Percentiles rank a stretch among this genome's conserved stretches.
Evolutionary conservation across 2,329 filamentous ascomycete genomes (phyloP).

Genomic region (Akanthomyces muscarius): DNA sequence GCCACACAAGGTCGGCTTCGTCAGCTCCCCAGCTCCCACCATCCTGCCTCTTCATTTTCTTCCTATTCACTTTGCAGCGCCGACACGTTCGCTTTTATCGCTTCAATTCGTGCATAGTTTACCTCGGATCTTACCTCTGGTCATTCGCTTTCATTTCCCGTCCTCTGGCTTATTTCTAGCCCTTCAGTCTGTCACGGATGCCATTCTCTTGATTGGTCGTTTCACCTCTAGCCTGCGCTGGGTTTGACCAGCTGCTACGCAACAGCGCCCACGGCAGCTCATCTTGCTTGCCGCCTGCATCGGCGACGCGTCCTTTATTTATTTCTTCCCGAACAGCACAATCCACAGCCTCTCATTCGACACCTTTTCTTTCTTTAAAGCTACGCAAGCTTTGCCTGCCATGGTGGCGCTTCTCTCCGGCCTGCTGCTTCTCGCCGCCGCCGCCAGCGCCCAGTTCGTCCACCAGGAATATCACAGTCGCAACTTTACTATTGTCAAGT

Average conservation of each 20-base stretch:
- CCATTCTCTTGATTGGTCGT: not conserved
- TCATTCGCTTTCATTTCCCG: not conserved
- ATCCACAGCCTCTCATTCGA: not conserved
- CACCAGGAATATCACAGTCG: slow-evolving; percentile 27
- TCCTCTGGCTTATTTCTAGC: not conserved
- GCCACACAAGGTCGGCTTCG: not conserved
- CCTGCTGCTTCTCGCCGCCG: slow-evolving; percentile 21
- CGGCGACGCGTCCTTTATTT: not conserved
- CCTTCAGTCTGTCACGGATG: not conserved
- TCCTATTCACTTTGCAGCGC: not conserved
- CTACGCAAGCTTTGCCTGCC: not conserved
- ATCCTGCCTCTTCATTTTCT: not conserved
- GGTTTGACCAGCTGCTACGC: not conserved
- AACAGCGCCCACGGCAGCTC: not conserved
- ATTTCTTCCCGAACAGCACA: not conserved
- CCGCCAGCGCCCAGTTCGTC: slow-evolving; percentile 32
- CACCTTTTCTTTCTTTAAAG: not conserved
- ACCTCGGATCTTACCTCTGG: not conserved
- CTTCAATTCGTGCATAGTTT: not conserved
- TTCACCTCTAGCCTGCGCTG: not conserved
- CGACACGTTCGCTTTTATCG: not conserved
- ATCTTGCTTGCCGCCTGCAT: not conserved
- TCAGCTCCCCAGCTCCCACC: not conserved
- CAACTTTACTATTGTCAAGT: slow-evolving; percentile 54
- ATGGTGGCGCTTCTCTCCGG: slow-evolving; percentile 6